Conservation (phyloP, 768 basidiomycete genomes). For the Udeniomyces megalosporus region DNA sequence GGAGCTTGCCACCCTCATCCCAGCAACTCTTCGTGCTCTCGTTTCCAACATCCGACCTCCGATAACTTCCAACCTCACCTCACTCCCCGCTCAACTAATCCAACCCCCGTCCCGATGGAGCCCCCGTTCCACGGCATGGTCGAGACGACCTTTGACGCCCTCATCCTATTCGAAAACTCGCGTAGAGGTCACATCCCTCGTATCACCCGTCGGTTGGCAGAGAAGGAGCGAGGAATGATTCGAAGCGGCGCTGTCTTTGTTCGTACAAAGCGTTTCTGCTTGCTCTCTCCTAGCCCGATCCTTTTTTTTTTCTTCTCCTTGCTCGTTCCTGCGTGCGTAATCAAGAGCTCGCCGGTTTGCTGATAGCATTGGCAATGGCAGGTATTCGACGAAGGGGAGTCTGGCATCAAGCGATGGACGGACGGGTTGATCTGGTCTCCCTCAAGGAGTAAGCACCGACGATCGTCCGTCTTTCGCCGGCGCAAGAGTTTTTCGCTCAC, state of each 20-base stretch:
- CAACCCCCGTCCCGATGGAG: too few relatives aligned
- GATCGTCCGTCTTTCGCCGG: too few relatives aligned
- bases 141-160: constrained; percentile 83
- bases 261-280: neutral
- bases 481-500: neutral
- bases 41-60: too few relatives aligned
- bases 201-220: neutral
- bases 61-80: too few relatives aligned
- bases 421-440: constrained; percentile 1
- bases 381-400: constrained; percentile 14
- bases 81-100: too few relatives aligned
- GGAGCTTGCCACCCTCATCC: too few relatives aligned
- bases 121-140: constrained; percentile 44
- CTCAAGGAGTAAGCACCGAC: too few relatives aligned
- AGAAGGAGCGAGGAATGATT: constrained; percentile 10
- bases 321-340: neutral
- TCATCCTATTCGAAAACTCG: constrained; percentile 92
- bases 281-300: neutral
- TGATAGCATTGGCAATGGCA: neutral
- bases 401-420: constrained; percentile 23
- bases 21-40: too few relatives aligned
- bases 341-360: too few relatives aligned
- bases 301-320: neutral
- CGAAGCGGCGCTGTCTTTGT: constrained; percentile 12
- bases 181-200: constrained; percentile 69